A percentile compares a stretch with the other conserved stretches of the same genome.
Evolutionary conservation across 192 early-diverging fungal genomes (phyloP).

Genomic region (Phycomyces nitens): DNA sequence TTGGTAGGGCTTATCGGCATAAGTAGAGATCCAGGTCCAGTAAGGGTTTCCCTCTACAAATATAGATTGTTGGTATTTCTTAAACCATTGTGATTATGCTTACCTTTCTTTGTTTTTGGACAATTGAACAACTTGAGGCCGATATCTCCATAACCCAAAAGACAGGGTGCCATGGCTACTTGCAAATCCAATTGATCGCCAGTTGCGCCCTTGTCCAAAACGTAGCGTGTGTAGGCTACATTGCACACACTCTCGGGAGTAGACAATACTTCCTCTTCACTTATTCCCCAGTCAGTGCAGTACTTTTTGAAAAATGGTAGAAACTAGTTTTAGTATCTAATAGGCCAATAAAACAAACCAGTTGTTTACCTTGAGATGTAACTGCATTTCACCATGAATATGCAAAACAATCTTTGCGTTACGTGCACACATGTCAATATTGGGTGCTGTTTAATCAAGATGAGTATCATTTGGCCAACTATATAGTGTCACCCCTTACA

Average conservation of each 20-base stretch:
- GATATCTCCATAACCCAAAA: conserved; percentile 83
- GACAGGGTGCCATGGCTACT: conserved; percentile 79
- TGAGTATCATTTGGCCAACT: no score
- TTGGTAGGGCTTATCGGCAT: conserved; percentile 67
- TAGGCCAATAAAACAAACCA: neutral
- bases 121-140: conserved; percentile 59
- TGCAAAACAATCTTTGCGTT: conserved; percentile 61
- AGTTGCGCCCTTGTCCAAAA: conserved; percentile 66
- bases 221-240: conserved; percentile 82
- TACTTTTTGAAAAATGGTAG: conserved; percentile 36
- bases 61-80: neutral
- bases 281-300: conserved; percentile 74
- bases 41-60: conserved; percentile 68
- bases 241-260: conserved; percentile 73
- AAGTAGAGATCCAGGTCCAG: conserved; percentile 78
- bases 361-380: conserved; percentile 59
- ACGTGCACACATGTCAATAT: conserved; percentile 52
- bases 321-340: neutral
- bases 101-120: conserved; percentile 57
- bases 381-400: conserved; percentile 63
- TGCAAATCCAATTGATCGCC: conserved; percentile 76
- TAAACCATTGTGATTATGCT: neutral
- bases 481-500: conserved; percentile 28
- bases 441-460: conserved; percentile 20
- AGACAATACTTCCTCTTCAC: conserved; percentile 56